Conservation (phyloP, 2,329 filamentous ascomycete genomes). For the Arthrobotrys musiformis region DNA sequence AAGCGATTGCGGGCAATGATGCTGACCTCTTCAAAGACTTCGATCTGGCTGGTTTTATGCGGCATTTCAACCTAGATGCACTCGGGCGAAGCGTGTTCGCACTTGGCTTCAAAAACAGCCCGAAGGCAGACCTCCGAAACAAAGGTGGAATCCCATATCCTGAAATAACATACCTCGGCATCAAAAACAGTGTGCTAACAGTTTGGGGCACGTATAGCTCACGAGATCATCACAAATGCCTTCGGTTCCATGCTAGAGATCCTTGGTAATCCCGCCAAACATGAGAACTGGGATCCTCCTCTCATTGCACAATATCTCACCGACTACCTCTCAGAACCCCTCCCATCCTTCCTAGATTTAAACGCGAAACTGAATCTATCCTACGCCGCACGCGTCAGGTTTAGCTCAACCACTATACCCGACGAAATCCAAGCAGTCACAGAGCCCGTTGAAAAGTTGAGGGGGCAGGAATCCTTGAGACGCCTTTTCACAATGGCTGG, state of each 20-base stretch:
- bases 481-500: constrained; percentile 78
- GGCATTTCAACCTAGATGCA: constrained; percentile 93
- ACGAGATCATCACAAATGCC: constrained; percentile 86
- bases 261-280: constrained; percentile 73
- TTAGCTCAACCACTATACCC: constrained; percentile 57
- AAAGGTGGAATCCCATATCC: constrained; percentile 74
- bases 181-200: constrained; percentile 10
- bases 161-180: constrained; percentile 37
- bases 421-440: constrained; percentile 58
- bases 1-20: constrained; percentile 88
- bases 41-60: constrained; percentile 92
- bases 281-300: constrained; percentile 73
- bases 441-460: constrained; percentile 65
- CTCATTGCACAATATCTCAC: constrained; percentile 85
- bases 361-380: constrained; percentile 74
- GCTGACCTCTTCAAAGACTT: constrained; percentile 96
- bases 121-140: constrained; percentile 81
- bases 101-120: constrained; percentile 85
- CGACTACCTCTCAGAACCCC: constrained; percentile 85
- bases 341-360: constrained; percentile 82
- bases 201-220: constrained; percentile 69
- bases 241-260: constrained; percentile 80
- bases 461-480: constrained; percentile 74
- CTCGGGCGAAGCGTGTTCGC: constrained; percentile 87
- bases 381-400: constrained; percentile 65